Evolutionary conservation across 306 rosid species (phyloP).

Genomic region (Vicia sativa): DNA sequence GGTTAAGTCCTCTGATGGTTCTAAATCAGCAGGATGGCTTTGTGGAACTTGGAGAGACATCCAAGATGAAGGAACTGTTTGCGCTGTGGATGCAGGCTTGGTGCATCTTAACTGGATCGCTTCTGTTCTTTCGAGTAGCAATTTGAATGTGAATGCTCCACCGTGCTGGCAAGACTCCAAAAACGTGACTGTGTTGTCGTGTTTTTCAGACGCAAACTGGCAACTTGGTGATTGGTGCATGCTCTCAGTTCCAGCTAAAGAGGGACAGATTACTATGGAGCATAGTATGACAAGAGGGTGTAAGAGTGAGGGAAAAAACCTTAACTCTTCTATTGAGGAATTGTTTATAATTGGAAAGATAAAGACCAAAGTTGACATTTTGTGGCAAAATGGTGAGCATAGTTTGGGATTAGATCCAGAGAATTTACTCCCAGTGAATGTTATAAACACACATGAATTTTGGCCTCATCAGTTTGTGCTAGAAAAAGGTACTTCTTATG

Average conservation of each 20-base stretch:
- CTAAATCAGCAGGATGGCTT: slow-evolving; percentile 75
- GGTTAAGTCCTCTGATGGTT: slow-evolving; percentile 53
- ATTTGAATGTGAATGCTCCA: slow-evolving; percentile 56
- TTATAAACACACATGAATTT: slow-evolving; percentile 72
- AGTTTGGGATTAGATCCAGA: slow-evolving; percentile 68
- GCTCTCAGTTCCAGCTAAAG: slow-evolving; percentile 52
- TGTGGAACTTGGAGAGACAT: slow-evolving; percentile 78
- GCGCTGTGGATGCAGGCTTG: slow-evolving; percentile 74
- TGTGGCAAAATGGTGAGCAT: slow-evolving; percentile 87
- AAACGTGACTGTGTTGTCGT: slow-evolving; percentile 65
- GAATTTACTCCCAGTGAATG: slow-evolving; percentile 67
- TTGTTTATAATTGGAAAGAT: slow-evolving; percentile 69
- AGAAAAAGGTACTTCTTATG: slow-evolving; percentile 73
- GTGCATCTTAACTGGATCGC: slow-evolving; percentile 81
- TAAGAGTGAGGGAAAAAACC: slow-evolving; percentile 43
- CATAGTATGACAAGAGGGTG: slow-evolving; percentile 47
- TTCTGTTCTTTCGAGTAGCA: slow-evolving; percentile 52
- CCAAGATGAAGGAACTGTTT: slow-evolving; percentile 76
- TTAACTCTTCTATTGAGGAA: slow-evolving; percentile 49
- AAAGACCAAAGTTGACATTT: slow-evolving; percentile 77
- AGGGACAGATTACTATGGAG: slow-evolving; percentile 38
- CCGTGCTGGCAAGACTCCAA: slow-evolving; percentile 62
- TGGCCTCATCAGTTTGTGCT: slow-evolving; percentile 89
- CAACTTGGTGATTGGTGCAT: slow-evolving; percentile 96
- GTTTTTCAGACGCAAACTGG: slow-evolving; percentile 80